Evolutionary conservation across 371 early-diverging fungal genomes (phyloP), one percentile per base, ranked within the genome.

Genomic region (Mortierella sp.): DNA sequence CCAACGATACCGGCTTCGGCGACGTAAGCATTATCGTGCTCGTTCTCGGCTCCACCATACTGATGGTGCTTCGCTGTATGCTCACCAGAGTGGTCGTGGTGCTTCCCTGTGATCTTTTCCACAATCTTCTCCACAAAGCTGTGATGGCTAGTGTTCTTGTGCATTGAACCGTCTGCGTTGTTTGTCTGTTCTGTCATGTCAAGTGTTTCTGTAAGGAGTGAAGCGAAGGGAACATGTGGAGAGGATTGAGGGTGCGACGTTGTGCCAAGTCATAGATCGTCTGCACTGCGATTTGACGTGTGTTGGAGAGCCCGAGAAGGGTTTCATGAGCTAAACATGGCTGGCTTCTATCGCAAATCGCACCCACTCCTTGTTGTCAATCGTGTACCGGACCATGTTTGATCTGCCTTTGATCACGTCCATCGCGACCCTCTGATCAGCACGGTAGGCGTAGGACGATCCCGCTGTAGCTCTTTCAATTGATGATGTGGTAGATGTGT

Each of bases 11-110:
- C 29, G 16, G 62, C 65, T 27, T 66, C 66, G 21, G 49, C 56
- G 19, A 19, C 54, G 37, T 57, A 61, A 8, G 71, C 71, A 29
- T 60, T 63, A 43, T 71, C 71, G 48, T 71, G 65, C 16, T 19
- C 47, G 39, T 24, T 59, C 0, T 49, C 60, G 0, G 28, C 17
- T 2, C 60, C 34, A 13, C 60, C 64, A 28, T 59, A 60, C 50
- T 63, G n/a, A n/a, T n/a, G 71, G 25, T 63, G 60, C 5, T 52
- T 9, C 37, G 12, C n/a, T 47, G 29, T 46, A 13, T 19, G 22
- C 12, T 17, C 14, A 21, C 8, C 24, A 21, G 45, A 13, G 54
- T 53, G 45, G 40, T 40, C 28, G 39, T 55, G 63, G 24, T 54
- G 63, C 9, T 48, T 37, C 24, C 56, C 56, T 14, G 44, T 55